These are phyloP conservation scores for Stylonectria norvegica DNA, from an alignment of 2,329 filamentous ascomycete genomes.

Conservation along the genomic window DNA sequence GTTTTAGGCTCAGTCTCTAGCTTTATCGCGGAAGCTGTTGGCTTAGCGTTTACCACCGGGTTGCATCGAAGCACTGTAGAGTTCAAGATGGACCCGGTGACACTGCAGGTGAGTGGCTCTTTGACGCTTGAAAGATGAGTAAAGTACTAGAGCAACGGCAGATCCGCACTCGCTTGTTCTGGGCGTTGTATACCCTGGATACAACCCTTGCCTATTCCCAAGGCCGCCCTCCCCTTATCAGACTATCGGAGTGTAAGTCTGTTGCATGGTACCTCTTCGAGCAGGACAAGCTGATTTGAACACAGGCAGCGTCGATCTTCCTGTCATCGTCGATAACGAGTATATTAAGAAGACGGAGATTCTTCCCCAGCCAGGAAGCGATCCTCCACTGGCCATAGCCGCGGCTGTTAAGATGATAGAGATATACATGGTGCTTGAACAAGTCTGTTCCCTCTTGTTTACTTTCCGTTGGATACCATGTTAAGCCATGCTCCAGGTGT, in stretches of 20 bases:
- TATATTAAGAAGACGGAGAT: background rate
- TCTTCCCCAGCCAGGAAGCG: background rate
- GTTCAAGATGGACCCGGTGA: background rate
- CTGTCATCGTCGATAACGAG: background rate
- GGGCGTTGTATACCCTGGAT: background rate
- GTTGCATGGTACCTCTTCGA: background rate
- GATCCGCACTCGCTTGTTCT: background rate
- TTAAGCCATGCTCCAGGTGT: background rate
- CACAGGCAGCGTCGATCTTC: background rate
- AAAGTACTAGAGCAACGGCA: background rate
- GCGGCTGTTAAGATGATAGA: background rate
- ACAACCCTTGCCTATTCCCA: background rate
- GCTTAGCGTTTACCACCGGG: background rate
- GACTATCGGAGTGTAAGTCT: background rate
- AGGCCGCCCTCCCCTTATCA: background rate
- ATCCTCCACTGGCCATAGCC: background rate
- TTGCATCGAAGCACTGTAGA: background rate
- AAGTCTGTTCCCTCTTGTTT: background rate
- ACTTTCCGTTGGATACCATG: background rate
- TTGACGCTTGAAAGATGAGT: background rate
- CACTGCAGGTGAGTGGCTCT: background rate
- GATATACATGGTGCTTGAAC: background rate
- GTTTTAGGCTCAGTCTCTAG: background rate
- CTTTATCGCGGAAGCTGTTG: background rate
- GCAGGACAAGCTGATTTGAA: background rate